These are phyloP conservation scores for Suillus clintonianus DNA, from an alignment of 768 basidiomycete species.

Conservation along the genomic window DNA sequence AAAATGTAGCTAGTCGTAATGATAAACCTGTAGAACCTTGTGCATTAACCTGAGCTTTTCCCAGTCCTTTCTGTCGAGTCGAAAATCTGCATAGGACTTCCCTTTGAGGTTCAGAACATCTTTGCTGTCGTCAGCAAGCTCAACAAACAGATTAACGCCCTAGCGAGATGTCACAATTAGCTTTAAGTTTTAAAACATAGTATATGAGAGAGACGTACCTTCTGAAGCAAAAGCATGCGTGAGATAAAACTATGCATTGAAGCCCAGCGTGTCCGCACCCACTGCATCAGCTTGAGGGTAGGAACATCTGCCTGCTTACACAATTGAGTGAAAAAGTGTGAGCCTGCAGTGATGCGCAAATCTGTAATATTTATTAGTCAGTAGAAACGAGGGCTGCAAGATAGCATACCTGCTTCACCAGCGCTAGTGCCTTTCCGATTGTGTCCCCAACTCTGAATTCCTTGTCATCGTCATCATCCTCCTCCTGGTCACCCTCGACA, in stretches of 20 bases:
- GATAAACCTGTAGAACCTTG: slow-evolving; percentile 22
- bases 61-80: slow-evolving; percentile 25
- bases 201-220: no score
- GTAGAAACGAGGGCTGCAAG: no score
- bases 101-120: slow-evolving; percentile 26
- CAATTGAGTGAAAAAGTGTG: no score
- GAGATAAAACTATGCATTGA: background rate
- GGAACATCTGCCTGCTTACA: no score
- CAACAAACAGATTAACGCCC: slow-evolving; percentile 14
- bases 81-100: slow-evolving; percentile 28
- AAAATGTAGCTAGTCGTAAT: background rate
- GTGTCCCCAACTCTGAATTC: background rate
- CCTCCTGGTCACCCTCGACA: background rate
- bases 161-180: background rate
- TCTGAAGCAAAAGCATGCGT: no score
- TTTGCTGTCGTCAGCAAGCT: slow-evolving; percentile 19
- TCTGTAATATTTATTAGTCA: no score
- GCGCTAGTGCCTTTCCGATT: background rate
- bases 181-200: background rate
- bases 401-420: background rate
- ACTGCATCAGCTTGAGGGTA: no score
- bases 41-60: slow-evolving; percentile 22
- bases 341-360: no score
- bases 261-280: no score
- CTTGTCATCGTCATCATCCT: background rate